These are phyloP conservation scores for Aschersonia sp. DNA, from an alignment of 2,329 filamentous ascomycete species.

Conservation along the genomic window DNA sequence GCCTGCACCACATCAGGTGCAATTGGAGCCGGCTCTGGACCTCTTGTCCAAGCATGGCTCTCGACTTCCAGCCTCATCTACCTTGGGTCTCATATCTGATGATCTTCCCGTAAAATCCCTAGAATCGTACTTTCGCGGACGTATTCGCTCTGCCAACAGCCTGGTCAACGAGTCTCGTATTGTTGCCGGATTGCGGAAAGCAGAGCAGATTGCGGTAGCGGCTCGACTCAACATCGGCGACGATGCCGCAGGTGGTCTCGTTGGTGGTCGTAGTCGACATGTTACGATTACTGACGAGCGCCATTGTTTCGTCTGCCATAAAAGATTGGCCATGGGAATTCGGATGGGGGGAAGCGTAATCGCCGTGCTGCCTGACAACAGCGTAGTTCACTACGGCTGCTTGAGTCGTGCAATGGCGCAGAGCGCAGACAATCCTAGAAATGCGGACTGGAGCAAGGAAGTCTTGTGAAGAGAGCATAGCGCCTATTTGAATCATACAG, in stretches of 20 bases:
- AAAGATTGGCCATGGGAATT: constrained; percentile 73
- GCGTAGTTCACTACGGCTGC: constrained; percentile 72
- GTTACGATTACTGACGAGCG: constrained; percentile 79
- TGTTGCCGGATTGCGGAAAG: constrained; percentile 59
- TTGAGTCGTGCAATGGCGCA: constrained; percentile 33
- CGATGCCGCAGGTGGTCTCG: constrained; percentile 32
- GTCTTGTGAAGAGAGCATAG: neutral
- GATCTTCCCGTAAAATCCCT: constrained; percentile 64
- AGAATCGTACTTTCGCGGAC: constrained; percentile 80
- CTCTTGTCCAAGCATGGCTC: constrained; percentile 88
- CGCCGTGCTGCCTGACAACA: constrained; percentile 72
- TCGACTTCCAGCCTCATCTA: constrained; percentile 74
- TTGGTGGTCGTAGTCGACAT: constrained; percentile 39
- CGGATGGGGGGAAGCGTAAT: constrained; percentile 82
- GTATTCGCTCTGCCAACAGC: constrained; percentile 75
- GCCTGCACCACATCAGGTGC: constrained; percentile 53
- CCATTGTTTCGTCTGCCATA: constrained; percentile 85
- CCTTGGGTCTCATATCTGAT: constrained; percentile 72
- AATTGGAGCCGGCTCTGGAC: constrained; percentile 66
- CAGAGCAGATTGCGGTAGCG: constrained; percentile 66
- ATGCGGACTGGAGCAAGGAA: constrained; percentile 15
- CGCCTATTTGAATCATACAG: constrained; percentile 14
- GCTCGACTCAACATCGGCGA: constrained; percentile 61
- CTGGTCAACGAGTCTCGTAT: constrained; percentile 70
- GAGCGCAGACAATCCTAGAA: constrained; percentile 17